phyloP scores from a whole-genome alignment of 2,329 filamentous ascomycete species.

The Bipolaris victoriae region DNA sequence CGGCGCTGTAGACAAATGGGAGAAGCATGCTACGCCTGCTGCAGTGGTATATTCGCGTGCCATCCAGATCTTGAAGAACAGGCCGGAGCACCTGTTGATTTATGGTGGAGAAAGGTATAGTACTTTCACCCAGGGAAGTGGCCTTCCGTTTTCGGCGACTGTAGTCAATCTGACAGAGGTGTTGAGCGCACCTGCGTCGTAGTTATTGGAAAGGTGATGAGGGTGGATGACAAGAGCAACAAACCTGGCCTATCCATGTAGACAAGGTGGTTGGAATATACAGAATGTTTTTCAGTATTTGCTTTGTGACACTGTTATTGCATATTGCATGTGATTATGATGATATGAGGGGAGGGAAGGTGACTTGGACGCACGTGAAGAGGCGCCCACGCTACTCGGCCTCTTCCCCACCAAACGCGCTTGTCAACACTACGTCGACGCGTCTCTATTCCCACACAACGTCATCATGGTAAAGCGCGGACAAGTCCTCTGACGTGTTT shows the following conservation, averaged over 20 bases:
- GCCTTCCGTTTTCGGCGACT: constrained; percentile 23
- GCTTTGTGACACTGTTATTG: background rate
- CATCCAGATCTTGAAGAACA: constrained; percentile 26
- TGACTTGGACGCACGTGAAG: constrained; percentile 8
- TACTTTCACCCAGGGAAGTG: constrained; percentile 12
- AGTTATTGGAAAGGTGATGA: background rate
- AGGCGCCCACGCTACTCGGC: constrained; percentile 11
- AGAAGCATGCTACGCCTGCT: constrained; percentile 27
- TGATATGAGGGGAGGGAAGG: background rate
- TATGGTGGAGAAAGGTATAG: constrained; percentile 29
- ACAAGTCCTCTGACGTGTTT: background rate
- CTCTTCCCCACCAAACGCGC: constrained; percentile 14
- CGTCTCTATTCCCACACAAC: constrained; percentile 28
- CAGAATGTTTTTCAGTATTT: no score
- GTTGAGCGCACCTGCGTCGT: constrained; percentile 4
- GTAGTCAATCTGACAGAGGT: constrained; percentile 16
- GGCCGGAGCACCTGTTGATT: constrained; percentile 22
- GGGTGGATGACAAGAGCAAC: background rate
- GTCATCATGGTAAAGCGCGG: constrained; percentile 39
- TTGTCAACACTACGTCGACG: constrained; percentile 20
- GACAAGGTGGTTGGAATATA: background rate
- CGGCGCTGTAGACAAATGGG: constrained; percentile 27
- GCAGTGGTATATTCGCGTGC: constrained; percentile 26
- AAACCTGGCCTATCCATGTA: background rate
- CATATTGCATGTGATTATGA: background rate